phyloP scores from a whole-genome alignment of 495 filamentous ascomycete genomes.

The Penicillium chermesinum region DNA sequence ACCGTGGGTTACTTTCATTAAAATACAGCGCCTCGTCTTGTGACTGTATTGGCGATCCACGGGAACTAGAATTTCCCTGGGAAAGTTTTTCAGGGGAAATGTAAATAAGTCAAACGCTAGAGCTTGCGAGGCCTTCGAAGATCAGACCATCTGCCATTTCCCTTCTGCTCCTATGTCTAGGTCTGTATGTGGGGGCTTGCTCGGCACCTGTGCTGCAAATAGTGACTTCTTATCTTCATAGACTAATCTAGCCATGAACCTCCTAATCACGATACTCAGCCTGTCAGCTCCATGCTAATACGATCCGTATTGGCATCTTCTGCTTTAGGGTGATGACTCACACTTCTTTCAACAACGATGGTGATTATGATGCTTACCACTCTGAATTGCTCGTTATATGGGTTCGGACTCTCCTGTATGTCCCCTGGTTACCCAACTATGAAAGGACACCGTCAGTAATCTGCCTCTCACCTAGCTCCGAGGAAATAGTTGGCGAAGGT shows the following conservation, averaged over 20 bases:
- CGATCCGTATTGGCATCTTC: conserved; percentile 12
- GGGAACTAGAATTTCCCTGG: conserved; percentile 9
- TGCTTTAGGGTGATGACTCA: conserved; percentile 11
- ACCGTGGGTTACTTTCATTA: conserved; percentile 1
- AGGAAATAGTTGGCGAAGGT: conserved; percentile 15
- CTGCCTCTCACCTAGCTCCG: conserved; percentile 9
- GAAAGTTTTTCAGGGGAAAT: no score
- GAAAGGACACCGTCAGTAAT: conserved; percentile 18
- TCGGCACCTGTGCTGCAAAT: conserved; percentile 12
- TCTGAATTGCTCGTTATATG: conserved; percentile 5
- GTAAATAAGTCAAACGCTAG: conserved; percentile 10
- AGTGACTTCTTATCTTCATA: conserved; percentile 10
- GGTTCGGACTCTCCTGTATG: conserved; percentile 19
- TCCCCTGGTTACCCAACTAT: conserved; percentile 17
- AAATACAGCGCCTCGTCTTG: background rate
- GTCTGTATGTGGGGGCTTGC: conserved; percentile 10
- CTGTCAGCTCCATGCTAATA: conserved; percentile 18
- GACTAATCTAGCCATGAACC: conserved; percentile 17
- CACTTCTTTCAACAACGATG: conserved; percentile 13
- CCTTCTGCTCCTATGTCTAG: conserved; percentile 8
- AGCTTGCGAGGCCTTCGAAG: conserved; percentile 9
- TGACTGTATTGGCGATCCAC: conserved; percentile 4
- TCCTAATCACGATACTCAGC: conserved; percentile 16
- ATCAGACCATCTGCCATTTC: conserved; percentile 12
- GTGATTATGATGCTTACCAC: conserved; percentile 11